These are phyloP conservation scores for Solanum hybrid DNA, from an alignment of 305 asterid species.

Conservation along the genomic window DNA sequence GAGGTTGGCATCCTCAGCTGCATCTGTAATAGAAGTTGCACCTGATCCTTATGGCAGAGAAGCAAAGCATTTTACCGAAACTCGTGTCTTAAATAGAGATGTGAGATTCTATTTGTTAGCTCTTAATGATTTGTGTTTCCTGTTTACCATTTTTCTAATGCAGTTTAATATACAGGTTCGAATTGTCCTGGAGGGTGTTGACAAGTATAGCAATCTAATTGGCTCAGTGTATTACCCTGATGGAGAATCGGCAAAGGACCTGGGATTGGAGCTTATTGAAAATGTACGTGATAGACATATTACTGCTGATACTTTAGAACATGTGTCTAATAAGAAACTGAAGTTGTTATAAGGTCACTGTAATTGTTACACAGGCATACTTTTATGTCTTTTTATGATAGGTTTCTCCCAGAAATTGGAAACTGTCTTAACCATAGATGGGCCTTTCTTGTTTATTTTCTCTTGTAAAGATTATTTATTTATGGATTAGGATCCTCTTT, in stretches of 20 bases:
- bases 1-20: constrained; percentile 69
- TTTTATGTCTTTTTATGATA: not conserved
- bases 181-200: constrained; percentile 94
- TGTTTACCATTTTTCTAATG: not conserved
- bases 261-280: constrained; percentile 90
- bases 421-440: not conserved
- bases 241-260: constrained; percentile 82
- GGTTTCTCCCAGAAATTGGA: not conserved
- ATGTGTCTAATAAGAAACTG: not conserved
- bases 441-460: not conserved
- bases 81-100: constrained; percentile 90
- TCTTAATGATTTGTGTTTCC: not conserved
- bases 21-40: constrained; percentile 53
- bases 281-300: constrained; percentile 34
- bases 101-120: constrained; percentile 31
- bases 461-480: not conserved
- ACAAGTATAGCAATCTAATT: constrained; percentile 79
- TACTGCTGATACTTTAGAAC: not conserved
- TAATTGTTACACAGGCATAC: not conserved
- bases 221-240: constrained; percentile 87
- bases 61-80: constrained; percentile 94
- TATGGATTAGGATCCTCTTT: not conserved
- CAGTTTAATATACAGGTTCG: constrained; percentile 55
- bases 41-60: constrained; percentile 91
- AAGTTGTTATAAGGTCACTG: not conserved